Evolutionary conservation across 306 rosid genomes (phyloP).

Genomic region (Mimosa bimucronata): DNA sequence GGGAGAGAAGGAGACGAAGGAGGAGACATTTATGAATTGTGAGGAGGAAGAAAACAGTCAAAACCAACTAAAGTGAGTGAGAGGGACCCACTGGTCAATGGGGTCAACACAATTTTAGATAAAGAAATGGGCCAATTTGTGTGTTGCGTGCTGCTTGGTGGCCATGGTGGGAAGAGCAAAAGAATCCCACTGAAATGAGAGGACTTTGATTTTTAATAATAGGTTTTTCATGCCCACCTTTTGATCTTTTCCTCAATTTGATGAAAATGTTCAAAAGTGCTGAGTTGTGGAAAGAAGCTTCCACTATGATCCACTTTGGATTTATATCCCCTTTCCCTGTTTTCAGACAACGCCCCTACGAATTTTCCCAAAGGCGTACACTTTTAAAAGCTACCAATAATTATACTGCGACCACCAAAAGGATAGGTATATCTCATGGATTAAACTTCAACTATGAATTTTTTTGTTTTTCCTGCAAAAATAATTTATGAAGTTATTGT

Average conservation of each 20-base stretch:
- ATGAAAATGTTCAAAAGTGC: conserved; percentile 29
- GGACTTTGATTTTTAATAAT: conserved; percentile 23
- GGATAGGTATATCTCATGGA: neutral
- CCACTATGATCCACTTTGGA: conserved; percentile 49
- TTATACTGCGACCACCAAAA: conserved; percentile 10
- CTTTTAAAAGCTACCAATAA: neutral
- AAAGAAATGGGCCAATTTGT: conserved; percentile 22
- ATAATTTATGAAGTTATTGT: no score
- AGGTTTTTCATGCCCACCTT: conserved; percentile 28
- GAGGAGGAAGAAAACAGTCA: conserved; percentile 6
- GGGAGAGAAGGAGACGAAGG: conserved; percentile 28
- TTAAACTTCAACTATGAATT: neutral
- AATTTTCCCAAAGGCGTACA: conserved; percentile 34
- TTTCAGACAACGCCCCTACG: conserved; percentile 40
- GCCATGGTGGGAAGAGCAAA: conserved; percentile 62
- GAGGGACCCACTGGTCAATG: conserved; percentile 49
- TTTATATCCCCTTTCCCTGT: conserved; percentile 36
- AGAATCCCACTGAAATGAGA: conserved; percentile 69
- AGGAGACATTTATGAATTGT: conserved; percentile 18
- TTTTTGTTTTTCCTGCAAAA: no score
- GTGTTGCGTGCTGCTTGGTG: conserved; percentile 38
- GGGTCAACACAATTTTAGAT: neutral
- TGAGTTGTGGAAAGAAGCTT: conserved; percentile 44
- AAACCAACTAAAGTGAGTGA: conserved; percentile 28
- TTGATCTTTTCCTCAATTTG: conserved; percentile 30